These are phyloP conservation scores for Fraxinus latifolia DNA, from an alignment of 305 asterid genomes.

Conservation along the genomic window DNA sequence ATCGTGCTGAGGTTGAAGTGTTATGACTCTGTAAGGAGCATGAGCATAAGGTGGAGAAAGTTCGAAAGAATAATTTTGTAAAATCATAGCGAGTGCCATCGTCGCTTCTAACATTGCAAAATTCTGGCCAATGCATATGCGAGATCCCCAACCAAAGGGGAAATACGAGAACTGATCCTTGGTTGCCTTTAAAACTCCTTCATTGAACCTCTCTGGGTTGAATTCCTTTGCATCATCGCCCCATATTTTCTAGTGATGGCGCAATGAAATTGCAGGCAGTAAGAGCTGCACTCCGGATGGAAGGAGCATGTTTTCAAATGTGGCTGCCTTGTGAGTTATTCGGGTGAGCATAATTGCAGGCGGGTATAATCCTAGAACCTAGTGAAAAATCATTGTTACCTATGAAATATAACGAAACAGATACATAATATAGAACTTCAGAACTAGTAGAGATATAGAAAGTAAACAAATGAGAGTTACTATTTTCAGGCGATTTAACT, in stretches of 20 bases:
- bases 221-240: not conserved
- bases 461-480: no score
- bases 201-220: not conserved
- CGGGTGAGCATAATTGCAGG: no score
- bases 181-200: not conserved
- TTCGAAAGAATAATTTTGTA: not conserved
- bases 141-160: not conserved
- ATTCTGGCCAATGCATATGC: not conserved
- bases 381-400: no score
- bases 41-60: not conserved
- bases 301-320: no score
- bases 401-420: no score
- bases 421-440: no score
- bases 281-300: no score
- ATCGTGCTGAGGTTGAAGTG: not conserved
- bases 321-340: no score
- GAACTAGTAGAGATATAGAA: no score
- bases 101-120: not conserved
- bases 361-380: no score
- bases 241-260: not conserved
- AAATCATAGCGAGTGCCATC: not conserved
- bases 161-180: not conserved
- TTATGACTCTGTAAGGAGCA: not conserved
- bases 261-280: not conserved
- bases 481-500: no score